Conservation (phyloP, 768 basidiomycete species). For the Naganishia vishniacii region DNA sequence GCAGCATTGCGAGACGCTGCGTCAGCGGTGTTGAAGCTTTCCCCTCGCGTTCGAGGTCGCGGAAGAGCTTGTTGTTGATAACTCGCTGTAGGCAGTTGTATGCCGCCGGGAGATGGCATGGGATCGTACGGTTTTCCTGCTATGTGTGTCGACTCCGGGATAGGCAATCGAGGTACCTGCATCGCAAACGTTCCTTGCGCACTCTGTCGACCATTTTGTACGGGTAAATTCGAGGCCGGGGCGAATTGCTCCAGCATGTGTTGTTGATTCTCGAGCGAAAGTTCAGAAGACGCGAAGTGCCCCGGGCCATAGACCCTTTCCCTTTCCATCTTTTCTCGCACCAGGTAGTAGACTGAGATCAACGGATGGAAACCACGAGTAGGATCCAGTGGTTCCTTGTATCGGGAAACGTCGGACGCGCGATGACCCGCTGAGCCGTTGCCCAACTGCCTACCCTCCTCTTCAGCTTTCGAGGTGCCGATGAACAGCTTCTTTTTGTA, state of each 20-base stretch:
- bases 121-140: constrained; percentile 75
- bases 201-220: constrained; percentile 9
- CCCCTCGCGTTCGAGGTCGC: constrained; percentile 23
- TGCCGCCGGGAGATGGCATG: constrained; percentile 30
- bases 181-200: constrained; percentile 57
- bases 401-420: constrained; percentile 50
- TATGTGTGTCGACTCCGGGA: constrained; percentile 73
- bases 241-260: constrained; percentile 9
- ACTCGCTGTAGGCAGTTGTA: background rate
- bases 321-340: constrained; percentile 89
- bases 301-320: constrained; percentile 90
- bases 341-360: constrained; percentile 92
- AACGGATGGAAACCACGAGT: constrained; percentile 90
- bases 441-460: constrained; percentile 44
- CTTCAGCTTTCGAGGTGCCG: background rate
- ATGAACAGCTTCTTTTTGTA: constrained; percentile 81
- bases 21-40: constrained; percentile 13
- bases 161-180: constrained; percentile 71
- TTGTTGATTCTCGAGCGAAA: constrained; percentile 50
- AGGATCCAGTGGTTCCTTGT: constrained; percentile 59
- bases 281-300: constrained; percentile 85
- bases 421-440: constrained; percentile 51
- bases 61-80: constrained; percentile 17
- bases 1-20: background rate
- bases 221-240: background rate